Percentiles rank a stretch among this genome's conserved stretches.
Conservation (phyloP, 495 filamentous ascomycete species). For the Melanomma pulvis-pyrius region DNA sequence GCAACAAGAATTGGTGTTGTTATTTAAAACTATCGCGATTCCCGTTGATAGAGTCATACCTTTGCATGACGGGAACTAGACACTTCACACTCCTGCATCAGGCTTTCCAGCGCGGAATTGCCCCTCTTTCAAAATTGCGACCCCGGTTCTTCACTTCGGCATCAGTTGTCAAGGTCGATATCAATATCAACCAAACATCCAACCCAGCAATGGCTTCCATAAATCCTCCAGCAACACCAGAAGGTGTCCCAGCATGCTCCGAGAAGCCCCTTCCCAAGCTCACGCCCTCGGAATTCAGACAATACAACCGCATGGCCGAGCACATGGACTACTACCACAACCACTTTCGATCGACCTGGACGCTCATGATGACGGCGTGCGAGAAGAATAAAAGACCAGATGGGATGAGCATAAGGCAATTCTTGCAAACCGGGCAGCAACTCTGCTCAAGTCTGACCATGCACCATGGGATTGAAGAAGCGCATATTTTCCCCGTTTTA, state of each 20-base stretch:
- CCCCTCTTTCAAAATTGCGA: neutral
- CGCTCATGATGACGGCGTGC: constrained; percentile 64
- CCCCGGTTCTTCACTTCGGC: neutral
- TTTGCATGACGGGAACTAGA: too few species aligned
- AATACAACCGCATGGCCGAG: constrained; percentile 74
- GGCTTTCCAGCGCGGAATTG: neutral
- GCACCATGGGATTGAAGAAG: constrained; percentile 87
- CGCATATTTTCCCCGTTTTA: constrained; percentile 77
- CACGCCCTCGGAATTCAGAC: constrained; percentile 58
- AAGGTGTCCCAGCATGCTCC: neutral
- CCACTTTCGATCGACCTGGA: constrained; percentile 76
- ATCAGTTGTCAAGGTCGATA: neutral
- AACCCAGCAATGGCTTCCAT: neutral
- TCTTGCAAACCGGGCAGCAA: constrained; percentile 63
- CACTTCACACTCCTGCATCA: too few species aligned
- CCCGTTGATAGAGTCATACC: too few species aligned
- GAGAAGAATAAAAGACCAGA: constrained; percentile 55
- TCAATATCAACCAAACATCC: neutral
- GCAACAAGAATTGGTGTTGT: too few species aligned
- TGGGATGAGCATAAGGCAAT: constrained; percentile 63
- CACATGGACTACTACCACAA: constrained; percentile 76
- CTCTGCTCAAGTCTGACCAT: constrained; percentile 70
- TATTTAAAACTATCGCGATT: too few species aligned
- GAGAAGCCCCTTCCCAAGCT: constrained; percentile 49
- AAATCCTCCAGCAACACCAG: too few species aligned